Conservation (phyloP, 2,329 filamentous ascomycete genomes). For the Colletotrichum tropicicola region DNA sequence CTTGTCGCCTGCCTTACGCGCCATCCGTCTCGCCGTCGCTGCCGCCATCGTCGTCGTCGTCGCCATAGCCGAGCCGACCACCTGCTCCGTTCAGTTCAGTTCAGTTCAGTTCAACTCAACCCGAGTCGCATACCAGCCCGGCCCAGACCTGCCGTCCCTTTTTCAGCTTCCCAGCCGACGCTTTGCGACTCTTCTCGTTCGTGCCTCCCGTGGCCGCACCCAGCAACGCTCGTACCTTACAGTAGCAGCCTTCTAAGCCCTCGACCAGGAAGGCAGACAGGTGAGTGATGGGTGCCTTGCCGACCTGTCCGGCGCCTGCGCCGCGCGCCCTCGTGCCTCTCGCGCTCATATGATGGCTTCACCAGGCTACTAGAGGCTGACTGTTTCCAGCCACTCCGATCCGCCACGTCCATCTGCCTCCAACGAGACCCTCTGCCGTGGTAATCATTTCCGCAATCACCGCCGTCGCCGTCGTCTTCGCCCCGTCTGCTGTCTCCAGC, state of each 20-base stretch:
- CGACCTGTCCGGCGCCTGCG: neutral
- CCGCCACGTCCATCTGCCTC: constrained; percentile 1
- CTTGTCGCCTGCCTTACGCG: neutral
- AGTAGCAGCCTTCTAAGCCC: neutral
- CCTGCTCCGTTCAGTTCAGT: neutral
- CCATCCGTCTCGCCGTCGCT: neutral
- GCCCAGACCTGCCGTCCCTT: neutral
- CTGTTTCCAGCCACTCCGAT: constrained; percentile 5
- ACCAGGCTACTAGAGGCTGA: constrained; percentile 8
- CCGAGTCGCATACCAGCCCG: neutral
- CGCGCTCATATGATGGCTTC: constrained; percentile 12
- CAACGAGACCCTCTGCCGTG: neutral
- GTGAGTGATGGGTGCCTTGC: constrained; percentile 9
- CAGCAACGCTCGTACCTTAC: neutral
- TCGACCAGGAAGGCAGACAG: neutral
- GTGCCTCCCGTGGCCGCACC: neutral
- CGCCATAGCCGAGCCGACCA: neutral
- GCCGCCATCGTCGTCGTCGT: neutral
- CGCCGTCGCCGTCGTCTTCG: neutral
- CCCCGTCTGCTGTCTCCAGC: neutral
- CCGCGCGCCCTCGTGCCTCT: constrained; percentile 1
- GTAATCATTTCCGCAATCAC: constrained; percentile 1
- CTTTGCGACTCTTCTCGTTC: neutral
- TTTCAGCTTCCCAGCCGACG: constrained; percentile 11
- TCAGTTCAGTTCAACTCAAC: neutral